Evolutionary conservation across 2,329 filamentous ascomycete genomes (phyloP), one percentile per base, ranked within the genome.

Genomic region (Madurella fahalii): DNA sequence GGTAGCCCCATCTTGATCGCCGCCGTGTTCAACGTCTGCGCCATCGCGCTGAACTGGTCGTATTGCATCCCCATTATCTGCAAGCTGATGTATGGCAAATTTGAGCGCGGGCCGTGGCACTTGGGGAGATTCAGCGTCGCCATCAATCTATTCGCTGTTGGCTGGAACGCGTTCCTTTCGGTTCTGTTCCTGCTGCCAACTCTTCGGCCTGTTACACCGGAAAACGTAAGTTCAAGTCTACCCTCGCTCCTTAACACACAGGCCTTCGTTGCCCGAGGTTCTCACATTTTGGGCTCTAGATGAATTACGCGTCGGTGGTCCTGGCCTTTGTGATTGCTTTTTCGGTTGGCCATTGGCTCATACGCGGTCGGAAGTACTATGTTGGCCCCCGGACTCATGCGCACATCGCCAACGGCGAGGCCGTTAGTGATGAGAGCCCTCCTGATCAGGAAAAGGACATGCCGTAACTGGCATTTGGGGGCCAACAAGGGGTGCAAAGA

Each of bases 1-100:
- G 80, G 77, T 43, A 79, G 75, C 30, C 79, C 80, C 64, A 74
- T 76, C 30, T 76, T 77, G 54, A 80, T 81, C 57, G 60, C 69
- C 4, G 78, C 76, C 55, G 75, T 81, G 48, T 81, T 81, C 70
- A 80, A 79, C 64, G 68, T 79, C 42, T 79, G 75, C 61, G 77
- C 78, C 57, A 81, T 81, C 58, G 76, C 77, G 34, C 71, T 81
- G 25, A 77, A 81, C 62, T 78, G 77, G 75, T 76, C 72, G 48
- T 82, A 82, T 69, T 76, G 75, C 67, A 81, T 82, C 56, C 79
- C 79, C 30, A 80, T 82, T 60, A 55, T 74, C 47, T 80, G 77
- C 72, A 81, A 81, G 68, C 65, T 81, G 9, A 32, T 72, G 20
- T 80, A 72, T 52, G 68, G 67, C 53, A 71, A 73, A 47, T 81